phyloP scores from a whole-genome alignment of 2,329 filamentous ascomycete genomes.

The Tolypocladium tropicale region DNA sequence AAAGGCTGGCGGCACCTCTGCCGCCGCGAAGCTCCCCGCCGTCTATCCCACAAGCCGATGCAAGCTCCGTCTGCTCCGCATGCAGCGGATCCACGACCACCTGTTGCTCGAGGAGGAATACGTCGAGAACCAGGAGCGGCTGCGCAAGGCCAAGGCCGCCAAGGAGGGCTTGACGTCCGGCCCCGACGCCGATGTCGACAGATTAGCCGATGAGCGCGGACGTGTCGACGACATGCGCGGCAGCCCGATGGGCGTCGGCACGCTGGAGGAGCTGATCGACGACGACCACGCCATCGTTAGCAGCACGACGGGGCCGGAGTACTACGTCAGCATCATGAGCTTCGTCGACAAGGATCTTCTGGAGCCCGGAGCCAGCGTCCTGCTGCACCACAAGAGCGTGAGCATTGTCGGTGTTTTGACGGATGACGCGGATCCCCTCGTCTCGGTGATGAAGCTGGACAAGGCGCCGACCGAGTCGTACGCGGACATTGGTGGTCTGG shows the following conservation, averaged over 20 bases:
- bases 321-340: slow-evolving; percentile 99
- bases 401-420: slow-evolving; percentile 96
- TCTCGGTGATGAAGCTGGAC: slow-evolving; percentile 98
- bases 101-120: slow-evolving; percentile 95
- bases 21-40: slow-evolving; percentile 86
- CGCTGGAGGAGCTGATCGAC: slow-evolving; percentile 96
- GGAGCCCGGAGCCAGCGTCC: slow-evolving; percentile 88
- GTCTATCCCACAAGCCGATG: slow-evolving; percentile 94
- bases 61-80: slow-evolving; percentile 91
- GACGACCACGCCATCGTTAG: slow-evolving; percentile 98
- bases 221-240: slow-evolving; percentile 97
- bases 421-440: slow-evolving; percentile 88
- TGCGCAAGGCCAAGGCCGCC: slow-evolving; percentile 81
- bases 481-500: slow-evolving; percentile 93
- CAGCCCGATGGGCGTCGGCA: slow-evolving; percentile 96
- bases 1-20: slow-evolving; percentile 85
- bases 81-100: slow-evolving; percentile 98
- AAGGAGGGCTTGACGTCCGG: slow-evolving; percentile 60
- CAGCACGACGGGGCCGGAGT: slow-evolving; percentile 92
- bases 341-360: slow-evolving; percentile 98
- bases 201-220: slow-evolving; percentile 88
- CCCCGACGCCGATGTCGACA: slow-evolving; percentile 62
- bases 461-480: slow-evolving; percentile 98
- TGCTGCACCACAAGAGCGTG: slow-evolving; percentile 95
- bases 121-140: slow-evolving; percentile 94